A percentile compares a stretch with the other conserved stretches of the same genome.
phyloP scores from a whole-genome alignment of 2,329 filamentous ascomycete genomes.

The Dryadomyces sulphureus region DNA sequence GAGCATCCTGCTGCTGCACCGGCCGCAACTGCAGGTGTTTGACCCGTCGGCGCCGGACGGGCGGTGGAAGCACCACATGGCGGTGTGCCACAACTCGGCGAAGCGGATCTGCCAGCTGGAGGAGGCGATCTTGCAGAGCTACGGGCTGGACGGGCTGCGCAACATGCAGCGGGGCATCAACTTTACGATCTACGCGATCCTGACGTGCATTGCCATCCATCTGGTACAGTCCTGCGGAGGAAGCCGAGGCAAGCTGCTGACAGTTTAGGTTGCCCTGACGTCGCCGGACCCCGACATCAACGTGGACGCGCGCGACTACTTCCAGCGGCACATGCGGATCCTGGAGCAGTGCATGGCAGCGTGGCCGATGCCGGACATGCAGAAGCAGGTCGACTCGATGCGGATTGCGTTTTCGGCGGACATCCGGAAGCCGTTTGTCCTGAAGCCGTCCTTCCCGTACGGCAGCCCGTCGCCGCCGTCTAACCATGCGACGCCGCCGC shows the following conservation, averaged over 20 bases:
- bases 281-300: conserved; percentile 86
- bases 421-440: conserved; percentile 66
- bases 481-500: conserved; percentile 14
- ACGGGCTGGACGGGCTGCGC: conserved; percentile 64
- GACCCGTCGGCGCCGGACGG: conserved; percentile 56
- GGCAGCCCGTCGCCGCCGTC: conserved; percentile 50
- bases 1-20: conserved; percentile 70
- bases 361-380: conserved; percentile 82
- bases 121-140: conserved; percentile 64
- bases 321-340: conserved; percentile 86
- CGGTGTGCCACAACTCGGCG: conserved; percentile 70
- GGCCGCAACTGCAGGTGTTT: conserved; percentile 69
- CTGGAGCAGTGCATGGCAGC: conserved; percentile 70
- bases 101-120: conserved; percentile 77
- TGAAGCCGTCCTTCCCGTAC: conserved; percentile 79
- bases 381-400: conserved; percentile 77
- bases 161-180: conserved; percentile 92
- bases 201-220: conserved; percentile 87
- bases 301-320: conserved; percentile 71
- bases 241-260: no score
- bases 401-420: conserved; percentile 87
- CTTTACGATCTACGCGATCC: conserved; percentile 83
- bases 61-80: conserved; percentile 78
- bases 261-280: conserved; percentile 60
- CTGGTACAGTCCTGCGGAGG: no score